Base-by-base conservation (phyloP, 106 monocot genomes). In the Dioscorea alata region DNA sequence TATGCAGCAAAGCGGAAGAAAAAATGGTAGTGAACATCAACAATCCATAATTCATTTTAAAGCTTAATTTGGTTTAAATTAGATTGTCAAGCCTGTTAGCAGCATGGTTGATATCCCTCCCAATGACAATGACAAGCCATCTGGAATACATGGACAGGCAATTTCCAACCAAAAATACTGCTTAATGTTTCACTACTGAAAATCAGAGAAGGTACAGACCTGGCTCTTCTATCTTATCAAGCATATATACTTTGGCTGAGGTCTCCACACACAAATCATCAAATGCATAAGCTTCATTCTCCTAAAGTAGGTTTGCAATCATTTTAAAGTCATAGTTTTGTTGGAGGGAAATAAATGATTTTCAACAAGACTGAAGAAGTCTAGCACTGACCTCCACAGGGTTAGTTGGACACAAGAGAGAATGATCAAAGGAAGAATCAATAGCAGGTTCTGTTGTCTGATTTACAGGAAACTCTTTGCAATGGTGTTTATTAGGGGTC, bases 161-260 rank as follows among this genome's bases (percentile, higher is more conserved):
- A 42, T 42, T 28, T 28, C 6, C 42, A 42, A 6, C 42, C 42
- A 42, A 42, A 5, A 42, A 8, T 6, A 42, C 42, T 42, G 42
- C 6, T 42, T 42, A 42, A 10, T 42, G 42, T 42, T 42, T 42
- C 42, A 42, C 42, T 42, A 42, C 6, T 42, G 42, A 42, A 42
- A 42, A 56, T 56, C 54, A 56, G 54, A 56, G 54, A 56, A 12
- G 34, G 53, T 35, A 23, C 23, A 50, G 33, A 82, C 82, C 82
- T 76, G 82, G 52, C 71, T 71, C 42, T 23, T 78, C 74, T 32
- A 4, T 50, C 50, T 54, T 62, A n/a, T 78, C 66, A 67, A 49
- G 34, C 19, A 63, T 58, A 24, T 5, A 4, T 57, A 15, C 32
- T 34, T 34, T 61, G 35, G 70, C 19, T 19, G 65, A 63, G 49